Base-by-base conservation (phyloP, 768 basidiomycete genomes). In the Collybia mongolica region DNA sequence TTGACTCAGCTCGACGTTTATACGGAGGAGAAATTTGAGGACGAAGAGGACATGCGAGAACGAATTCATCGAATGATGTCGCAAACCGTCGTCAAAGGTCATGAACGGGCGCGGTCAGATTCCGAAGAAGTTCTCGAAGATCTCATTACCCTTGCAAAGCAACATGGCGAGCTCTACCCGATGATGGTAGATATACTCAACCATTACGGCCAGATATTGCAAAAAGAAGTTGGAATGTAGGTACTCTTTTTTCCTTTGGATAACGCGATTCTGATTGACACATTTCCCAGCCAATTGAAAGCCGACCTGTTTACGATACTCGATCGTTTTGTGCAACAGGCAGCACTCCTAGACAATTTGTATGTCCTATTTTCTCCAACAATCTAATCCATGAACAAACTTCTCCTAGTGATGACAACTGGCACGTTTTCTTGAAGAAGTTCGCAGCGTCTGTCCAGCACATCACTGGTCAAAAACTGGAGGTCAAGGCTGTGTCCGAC, bases 21-120 rank as follows among this genome's bases (percentile, higher is more conserved):
- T 58, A 78, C 81, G 0, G 93, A 96, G 54, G 93, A 95, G 64
- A 90, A 91, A 57, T 89, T 86, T 39, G 93, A 95, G 59, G 93
- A 97, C 62, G 88, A 91, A 63, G 85, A 89, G 60, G 90, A 94
- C 44, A 77, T 90, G 67, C 82, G 83, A 35, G 85, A 93, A 54
- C 78, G 82, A 29, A 72, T 80, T 32, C 74, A 69, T 29, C 60
- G 58, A 42, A 40, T 73, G 15, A 56, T 76, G 41, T 44, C 53
- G 15, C 62, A 60, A 32, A 54, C 57, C 39, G 56, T 54, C 14
- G 54, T 53, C 29, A 9, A 9, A 32, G 65, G 58, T 6, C 72
- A 72, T 32, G 62, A 69, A 39, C 61, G 68, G 14, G 55, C 67
- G 2, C 57, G 60, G 3, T 78, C 79, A 2, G 84, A 85, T 24